Evolutionary conservation across 1,284 basidiomycete species (phyloP).

Genomic region (Boletus sp.): DNA sequence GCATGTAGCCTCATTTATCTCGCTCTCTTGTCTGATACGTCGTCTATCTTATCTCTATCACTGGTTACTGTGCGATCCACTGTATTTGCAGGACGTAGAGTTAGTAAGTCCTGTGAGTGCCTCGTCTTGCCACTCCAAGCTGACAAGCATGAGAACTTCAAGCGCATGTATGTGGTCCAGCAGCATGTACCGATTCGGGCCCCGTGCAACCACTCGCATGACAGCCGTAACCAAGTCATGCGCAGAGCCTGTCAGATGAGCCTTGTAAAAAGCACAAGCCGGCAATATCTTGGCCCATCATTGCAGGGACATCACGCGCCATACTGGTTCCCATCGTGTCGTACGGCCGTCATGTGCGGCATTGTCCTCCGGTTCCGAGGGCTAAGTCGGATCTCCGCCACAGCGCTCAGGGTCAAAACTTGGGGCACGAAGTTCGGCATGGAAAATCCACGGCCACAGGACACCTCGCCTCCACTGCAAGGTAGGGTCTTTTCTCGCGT

Average conservation of each 20-base stretch:
- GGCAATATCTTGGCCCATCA: conserved; percentile 11
- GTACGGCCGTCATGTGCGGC: conserved; percentile 2
- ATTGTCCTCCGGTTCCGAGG: conserved; percentile 28
- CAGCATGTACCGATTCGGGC: too few species aligned
- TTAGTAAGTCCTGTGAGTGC: neutral
- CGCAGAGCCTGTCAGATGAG: too few species aligned
- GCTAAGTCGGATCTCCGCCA: conserved; percentile 17
- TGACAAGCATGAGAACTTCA: conserved; percentile 10
- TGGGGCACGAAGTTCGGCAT: conserved; percentile 9
- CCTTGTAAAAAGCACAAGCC: too few species aligned
- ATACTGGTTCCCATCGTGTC: conserved; percentile 5
- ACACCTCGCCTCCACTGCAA: conserved; percentile 25
- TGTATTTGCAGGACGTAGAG: conserved; percentile 1
- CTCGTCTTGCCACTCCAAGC: conserved; percentile 1
- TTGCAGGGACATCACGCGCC: conserved; percentile 9
- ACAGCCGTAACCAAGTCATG: too few species aligned
- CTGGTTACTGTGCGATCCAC: neutral
- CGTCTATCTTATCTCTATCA: conserved; percentile 10
- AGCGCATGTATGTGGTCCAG: neutral
- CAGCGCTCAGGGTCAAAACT: conserved; percentile 11
- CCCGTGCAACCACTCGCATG: too few species aligned
- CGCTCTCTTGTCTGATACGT: conserved; percentile 16
- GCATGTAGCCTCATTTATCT: conserved; percentile 4
- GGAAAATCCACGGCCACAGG: conserved; percentile 6
- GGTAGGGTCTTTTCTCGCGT: conserved; percentile 12